Percentiles rank a stretch among this genome's conserved stretches.
Conservation (phyloP, 768 basidiomycete species). For the Mycena alexandri region DNA sequence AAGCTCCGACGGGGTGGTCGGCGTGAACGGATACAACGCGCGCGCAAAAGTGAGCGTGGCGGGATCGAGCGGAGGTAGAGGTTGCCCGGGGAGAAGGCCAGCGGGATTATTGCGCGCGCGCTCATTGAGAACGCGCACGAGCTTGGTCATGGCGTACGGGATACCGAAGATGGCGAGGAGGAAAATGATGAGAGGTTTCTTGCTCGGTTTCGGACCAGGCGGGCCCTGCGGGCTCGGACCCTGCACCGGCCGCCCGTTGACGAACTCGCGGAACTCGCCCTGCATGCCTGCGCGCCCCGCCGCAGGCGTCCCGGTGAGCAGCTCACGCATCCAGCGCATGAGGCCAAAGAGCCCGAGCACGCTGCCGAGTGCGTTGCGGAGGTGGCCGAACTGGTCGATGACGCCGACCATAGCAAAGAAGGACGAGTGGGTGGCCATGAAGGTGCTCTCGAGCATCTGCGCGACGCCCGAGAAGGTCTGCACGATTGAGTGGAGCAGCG, state of each 20-base stretch:
- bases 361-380: constrained; percentile 93
- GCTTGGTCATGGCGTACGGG: constrained; percentile 92
- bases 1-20: constrained; percentile 83
- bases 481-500: constrained; percentile 93
- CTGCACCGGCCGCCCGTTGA: constrained; percentile 72
- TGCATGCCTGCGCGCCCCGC: constrained; percentile 52
- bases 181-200: constrained; percentile 94
- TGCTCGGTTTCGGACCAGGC: constrained; percentile 73
- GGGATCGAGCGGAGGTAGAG: constrained; percentile 80
- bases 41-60: constrained; percentile 86
- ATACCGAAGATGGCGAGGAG: constrained; percentile 93
- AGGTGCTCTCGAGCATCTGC: constrained; percentile 97
- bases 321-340: constrained; percentile 84
- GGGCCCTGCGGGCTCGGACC: constrained; percentile 50
- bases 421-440: constrained; percentile 95
- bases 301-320: constrained; percentile 58
- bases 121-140: constrained; percentile 82
- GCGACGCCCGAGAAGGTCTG: constrained; percentile 95
- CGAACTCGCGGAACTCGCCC: constrained; percentile 82
- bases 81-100: constrained; percentile 51
- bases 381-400: constrained; percentile 92
- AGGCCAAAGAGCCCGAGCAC: constrained; percentile 94
- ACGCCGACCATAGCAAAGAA: constrained; percentile 98
- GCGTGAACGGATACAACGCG: constrained; percentile 82
- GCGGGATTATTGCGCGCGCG: constrained; percentile 66